phyloP scores from a whole-genome alignment of 2,329 filamentous ascomycete genomes.

The Colletotrichum zoysiae region DNA sequence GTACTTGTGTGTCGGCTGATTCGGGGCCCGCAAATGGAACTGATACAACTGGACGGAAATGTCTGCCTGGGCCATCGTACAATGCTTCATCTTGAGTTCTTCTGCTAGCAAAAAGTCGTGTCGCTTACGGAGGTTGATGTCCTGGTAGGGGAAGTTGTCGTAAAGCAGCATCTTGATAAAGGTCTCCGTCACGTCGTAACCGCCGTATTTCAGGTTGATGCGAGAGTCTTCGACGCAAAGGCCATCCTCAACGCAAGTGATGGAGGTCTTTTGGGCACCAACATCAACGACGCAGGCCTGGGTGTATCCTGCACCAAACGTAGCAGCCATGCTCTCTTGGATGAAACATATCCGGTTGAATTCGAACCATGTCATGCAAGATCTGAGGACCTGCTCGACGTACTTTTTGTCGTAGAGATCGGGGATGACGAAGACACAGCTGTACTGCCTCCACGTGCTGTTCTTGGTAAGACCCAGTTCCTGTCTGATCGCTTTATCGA shows the following conservation, averaged over 20 bases:
- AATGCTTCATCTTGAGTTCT: constrained; percentile 93
- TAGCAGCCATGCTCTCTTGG: constrained; percentile 94
- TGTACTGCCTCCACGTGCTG: constrained; percentile 89
- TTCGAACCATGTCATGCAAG: constrained; percentile 89
- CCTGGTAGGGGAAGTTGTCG: constrained; percentile 94
- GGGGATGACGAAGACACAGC: constrained; percentile 96
- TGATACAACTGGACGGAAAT: constrained; percentile 90
- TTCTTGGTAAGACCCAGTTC: constrained; percentile 84
- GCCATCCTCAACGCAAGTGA: constrained; percentile 96
- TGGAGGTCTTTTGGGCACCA: constrained; percentile 95
- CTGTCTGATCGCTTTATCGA: constrained; percentile 88
- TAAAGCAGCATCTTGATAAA: constrained; percentile 99
- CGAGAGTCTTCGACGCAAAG: constrained; percentile 95
- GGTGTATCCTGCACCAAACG: constrained; percentile 94
- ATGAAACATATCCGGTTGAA: constrained; percentile 93
- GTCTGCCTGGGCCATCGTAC: constrained; percentile 89
- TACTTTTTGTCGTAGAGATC: constrained; percentile 97
- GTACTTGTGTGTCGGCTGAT: constrained; percentile 92
- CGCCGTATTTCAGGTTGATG: constrained; percentile 94
- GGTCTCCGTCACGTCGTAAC: constrained; percentile 90
- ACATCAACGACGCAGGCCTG: constrained; percentile 96
- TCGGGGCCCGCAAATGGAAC: constrained; percentile 90
- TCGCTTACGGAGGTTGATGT: constrained; percentile 89
- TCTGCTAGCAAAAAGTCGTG: constrained; percentile 96
- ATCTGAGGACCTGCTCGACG: constrained; percentile 85